phyloP scores from a whole-genome alignment of 2,329 filamentous ascomycete species.

The Calonectria naviculata region DNA sequence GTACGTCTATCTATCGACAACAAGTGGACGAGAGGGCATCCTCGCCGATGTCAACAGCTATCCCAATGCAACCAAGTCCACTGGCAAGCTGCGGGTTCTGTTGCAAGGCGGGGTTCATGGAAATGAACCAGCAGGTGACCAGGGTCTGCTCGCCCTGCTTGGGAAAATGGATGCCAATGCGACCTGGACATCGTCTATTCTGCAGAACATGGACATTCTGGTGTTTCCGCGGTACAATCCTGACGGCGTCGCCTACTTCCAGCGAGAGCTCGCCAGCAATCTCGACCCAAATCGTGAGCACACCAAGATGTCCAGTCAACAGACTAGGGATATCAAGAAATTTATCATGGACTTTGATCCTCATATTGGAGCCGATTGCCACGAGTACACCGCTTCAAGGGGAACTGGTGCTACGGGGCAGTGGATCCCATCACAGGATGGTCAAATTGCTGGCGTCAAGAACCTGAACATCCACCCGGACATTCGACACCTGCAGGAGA shows the following conservation, averaged over 20 bases:
- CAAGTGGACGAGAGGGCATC: not conserved
- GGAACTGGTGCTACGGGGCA: slow-evolving; percentile 37
- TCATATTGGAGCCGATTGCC: slow-evolving; percentile 40
- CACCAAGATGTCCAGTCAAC: slow-evolving; percentile 38
- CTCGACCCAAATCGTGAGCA: slow-evolving; percentile 44
- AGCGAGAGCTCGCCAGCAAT: slow-evolving; percentile 39
- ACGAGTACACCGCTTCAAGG: slow-evolving; percentile 40
- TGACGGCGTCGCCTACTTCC: slow-evolving; percentile 42
- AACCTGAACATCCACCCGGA: slow-evolving; percentile 43
- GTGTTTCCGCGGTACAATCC: slow-evolving; percentile 44
- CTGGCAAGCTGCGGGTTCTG: slow-evolving; percentile 40
- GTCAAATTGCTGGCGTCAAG: slow-evolving; percentile 41
- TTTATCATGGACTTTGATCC: slow-evolving; percentile 35
- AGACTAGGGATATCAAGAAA: slow-evolving; percentile 40
- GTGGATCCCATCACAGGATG: slow-evolving; percentile 38
- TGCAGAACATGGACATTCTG: slow-evolving; percentile 42
- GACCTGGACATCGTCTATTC: slow-evolving; percentile 36
- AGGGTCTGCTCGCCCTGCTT: slow-evolving; percentile 38
- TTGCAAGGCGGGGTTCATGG: slow-evolving; percentile 43
- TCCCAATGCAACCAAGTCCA: slow-evolving; percentile 27
- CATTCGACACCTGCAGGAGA: slow-evolving; percentile 38
- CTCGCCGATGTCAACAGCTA: not conserved
- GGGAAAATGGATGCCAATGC: slow-evolving; percentile 42
- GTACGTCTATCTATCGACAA: slow-evolving; percentile 29
- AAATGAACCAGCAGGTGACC: slow-evolving; percentile 42